Base-by-base conservation (phyloP, 805 yeast genomes). In the Zygosaccharomyces bailii region DNA sequence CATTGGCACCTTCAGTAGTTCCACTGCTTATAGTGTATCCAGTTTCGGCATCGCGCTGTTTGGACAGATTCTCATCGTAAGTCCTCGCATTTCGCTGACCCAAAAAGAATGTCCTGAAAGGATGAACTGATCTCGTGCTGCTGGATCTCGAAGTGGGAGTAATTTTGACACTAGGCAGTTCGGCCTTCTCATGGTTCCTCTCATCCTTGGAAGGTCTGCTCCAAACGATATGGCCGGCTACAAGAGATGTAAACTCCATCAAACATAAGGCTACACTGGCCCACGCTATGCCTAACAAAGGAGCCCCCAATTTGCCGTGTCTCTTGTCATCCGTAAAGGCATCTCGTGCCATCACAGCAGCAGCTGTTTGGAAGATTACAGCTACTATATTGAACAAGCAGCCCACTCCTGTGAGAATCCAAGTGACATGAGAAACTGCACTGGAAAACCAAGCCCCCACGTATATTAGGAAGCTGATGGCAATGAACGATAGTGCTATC, bases 351-450 rank as follows among this genome's bases (percentile, higher is more conserved):
- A 85, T 60, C n/a, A 84, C 95, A 49, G 75, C 65, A 34, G 78
- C 85, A 2, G 95, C 93, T 25, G 96, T 87, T 63, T 80, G 77
- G 59, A 83, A 69, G 9, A 86, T 70, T 35, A 84, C 83, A 43
- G 84, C 86, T 39, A 82, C 82, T 30, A 78, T 69, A 48, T 70
- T 67, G 61, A 80, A 76, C 40, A 84, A 44, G 36, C 76, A 62
- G 24, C 78, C 86, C 41, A 80, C 50, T 2, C 71, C 42, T 37
- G 74, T 68, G 53, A 83, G 74, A 50, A 76, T 69, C 44, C 79
- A 69, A 23, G 75, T 74, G 31, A 80, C 73, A 58, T 73, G 73
- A 59, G 78, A 77, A 61, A 82, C 70, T 29, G 78, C 65, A 27
- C 59, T 52, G 60, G 84, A 81, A 59, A 80, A 78, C 60, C 77